A percentile compares a stretch with the other conserved stretches of the same genome.
Conservation (phyloP, 306 rosid genomes). For the Rosa multiflora region DNA sequence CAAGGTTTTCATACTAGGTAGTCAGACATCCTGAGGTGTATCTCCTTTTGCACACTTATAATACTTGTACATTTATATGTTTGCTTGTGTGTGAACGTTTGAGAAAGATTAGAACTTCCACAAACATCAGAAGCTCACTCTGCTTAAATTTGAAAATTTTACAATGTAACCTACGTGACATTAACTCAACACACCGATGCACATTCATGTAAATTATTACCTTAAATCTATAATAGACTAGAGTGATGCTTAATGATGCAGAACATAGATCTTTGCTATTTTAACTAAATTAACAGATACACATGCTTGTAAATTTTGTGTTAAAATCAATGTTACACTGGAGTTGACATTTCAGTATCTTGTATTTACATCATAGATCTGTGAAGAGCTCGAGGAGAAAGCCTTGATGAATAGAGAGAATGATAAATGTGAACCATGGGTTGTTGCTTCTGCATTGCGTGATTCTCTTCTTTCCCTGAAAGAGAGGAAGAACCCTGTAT, state of each 20-base stretch:
- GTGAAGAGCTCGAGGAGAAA: conserved; percentile 90
- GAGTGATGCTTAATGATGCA: not conserved
- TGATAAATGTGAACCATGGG: conserved; percentile 77
- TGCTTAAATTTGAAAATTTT: not conserved
- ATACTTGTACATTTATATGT: not conserved
- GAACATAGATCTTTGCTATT: not conserved
- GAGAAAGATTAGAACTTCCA: not conserved
- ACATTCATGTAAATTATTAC: not conserved
- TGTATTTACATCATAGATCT: conserved; percentile 42
- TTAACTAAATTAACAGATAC: not conserved
- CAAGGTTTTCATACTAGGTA: not conserved
- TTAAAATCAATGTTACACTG: not conserved
- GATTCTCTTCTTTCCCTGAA: conserved; percentile 90
- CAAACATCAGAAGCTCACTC: not conserved
- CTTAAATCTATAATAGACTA: not conserved
- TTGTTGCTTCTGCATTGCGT: conserved; percentile 77
- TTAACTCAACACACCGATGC: not conserved
- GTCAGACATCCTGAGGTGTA: not conserved
- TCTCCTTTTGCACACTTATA: not conserved
- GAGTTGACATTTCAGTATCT: not conserved
- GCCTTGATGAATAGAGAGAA: conserved; percentile 55
- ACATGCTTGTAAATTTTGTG: not conserved
- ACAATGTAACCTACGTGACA: not conserved
- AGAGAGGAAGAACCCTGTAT: conserved; percentile 70
- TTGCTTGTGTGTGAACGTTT: not conserved